These are phyloP conservation scores for Parachaetomium inaequale DNA, from an alignment of 495 filamentous ascomycete species.

Conservation along the genomic window DNA sequence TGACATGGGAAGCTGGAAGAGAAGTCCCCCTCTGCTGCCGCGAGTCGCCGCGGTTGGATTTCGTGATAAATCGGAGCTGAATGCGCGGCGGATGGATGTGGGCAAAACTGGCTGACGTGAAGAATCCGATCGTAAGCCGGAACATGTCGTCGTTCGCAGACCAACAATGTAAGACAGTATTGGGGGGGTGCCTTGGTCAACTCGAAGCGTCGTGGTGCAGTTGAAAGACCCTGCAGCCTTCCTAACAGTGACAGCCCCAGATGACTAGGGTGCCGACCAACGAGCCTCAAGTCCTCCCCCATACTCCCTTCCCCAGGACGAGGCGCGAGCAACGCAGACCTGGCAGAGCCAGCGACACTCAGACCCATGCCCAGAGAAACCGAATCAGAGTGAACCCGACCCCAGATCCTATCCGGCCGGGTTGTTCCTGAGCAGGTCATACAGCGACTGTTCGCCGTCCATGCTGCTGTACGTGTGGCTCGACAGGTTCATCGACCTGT, in stretches of 20 bases:
- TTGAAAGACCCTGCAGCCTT: not conserved
- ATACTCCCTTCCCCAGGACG: not conserved
- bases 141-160: not conserved
- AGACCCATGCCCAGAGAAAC: not conserved
- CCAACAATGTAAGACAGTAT: not conserved
- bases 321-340: not conserved
- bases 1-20: too few relatives aligned
- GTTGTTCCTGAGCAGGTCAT: constrained; percentile 25
- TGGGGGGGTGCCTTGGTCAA: not conserved
- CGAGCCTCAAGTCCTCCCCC: not conserved
- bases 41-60: not conserved
- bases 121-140: not conserved
- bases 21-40: too few relatives aligned
- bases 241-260: too few relatives aligned
- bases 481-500: constrained; percentile 33
- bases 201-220: not conserved
- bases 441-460: constrained; percentile 27
- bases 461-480: constrained; percentile 34
- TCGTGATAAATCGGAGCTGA: not conserved
- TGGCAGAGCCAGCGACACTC: not conserved
- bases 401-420: constrained; percentile 3
- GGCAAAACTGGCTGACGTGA: not conserved
- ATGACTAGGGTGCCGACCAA: not conserved
- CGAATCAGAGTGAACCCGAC: not conserved
- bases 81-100: not conserved